These are phyloP conservation scores for Begonia peltatifolia DNA, from an alignment of 306 rosid species.

Conservation along the genomic window DNA sequence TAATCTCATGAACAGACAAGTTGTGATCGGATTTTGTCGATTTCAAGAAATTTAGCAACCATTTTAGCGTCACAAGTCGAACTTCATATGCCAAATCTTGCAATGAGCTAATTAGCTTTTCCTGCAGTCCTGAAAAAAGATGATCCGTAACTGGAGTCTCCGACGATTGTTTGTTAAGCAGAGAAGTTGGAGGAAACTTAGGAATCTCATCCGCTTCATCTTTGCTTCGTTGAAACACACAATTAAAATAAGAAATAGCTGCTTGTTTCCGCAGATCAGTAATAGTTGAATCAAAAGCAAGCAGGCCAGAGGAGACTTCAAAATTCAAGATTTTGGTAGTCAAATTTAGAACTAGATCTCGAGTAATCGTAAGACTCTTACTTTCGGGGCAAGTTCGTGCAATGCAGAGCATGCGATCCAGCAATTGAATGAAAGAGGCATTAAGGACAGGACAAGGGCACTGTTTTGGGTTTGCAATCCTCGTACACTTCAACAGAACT, in stretches of 20 bases:
- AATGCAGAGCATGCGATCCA: constrained; percentile 74
- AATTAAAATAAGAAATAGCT: constrained; percentile 65
- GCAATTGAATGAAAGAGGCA: constrained; percentile 50
- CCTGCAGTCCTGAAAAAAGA: constrained; percentile 38
- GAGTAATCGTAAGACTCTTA: constrained; percentile 24
- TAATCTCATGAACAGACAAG: constrained; percentile 27
- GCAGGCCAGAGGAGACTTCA: constrained; percentile 25
- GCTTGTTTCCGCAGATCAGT: constrained; percentile 82
- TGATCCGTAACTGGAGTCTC: constrained; percentile 27
- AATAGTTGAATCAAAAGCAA: constrained; percentile 67
- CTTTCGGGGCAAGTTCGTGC: constrained; percentile 33
- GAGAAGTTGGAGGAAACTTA: constrained; percentile 22
- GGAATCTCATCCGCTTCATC: constrained; percentile 27
- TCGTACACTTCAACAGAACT: constrained; percentile 36
- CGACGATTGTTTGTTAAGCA: constrained; percentile 21
- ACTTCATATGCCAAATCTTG: constrained; percentile 77
- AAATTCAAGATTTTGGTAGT: constrained; percentile 63
- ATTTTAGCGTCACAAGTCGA: constrained; percentile 81
- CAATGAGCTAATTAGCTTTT: constrained; percentile 53
- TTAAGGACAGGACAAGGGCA: constrained; percentile 69
- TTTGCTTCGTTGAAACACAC: constrained; percentile 54
- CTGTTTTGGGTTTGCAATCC: constrained; percentile 51
- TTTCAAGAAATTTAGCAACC: constrained; percentile 70
- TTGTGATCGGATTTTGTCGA: constrained; percentile 37
- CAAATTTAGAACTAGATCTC: constrained; percentile 49